Base-by-base conservation (phyloP, 257 asterid genomes). In the Nicotiana obtusifolia region DNA sequence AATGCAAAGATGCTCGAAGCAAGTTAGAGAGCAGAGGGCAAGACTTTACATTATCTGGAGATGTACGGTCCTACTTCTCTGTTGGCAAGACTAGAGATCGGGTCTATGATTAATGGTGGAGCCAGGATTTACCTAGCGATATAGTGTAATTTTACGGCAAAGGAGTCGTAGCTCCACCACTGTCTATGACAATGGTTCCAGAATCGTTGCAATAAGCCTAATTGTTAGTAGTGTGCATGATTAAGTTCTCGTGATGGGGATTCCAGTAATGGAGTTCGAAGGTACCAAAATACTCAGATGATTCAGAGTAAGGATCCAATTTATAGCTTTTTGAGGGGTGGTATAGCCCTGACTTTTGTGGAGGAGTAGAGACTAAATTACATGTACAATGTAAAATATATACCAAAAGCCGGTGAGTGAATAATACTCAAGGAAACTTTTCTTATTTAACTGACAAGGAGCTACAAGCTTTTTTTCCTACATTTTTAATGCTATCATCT, bases 41-140 rank as follows among this genome's bases (percentile, higher is more conserved):
- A 92, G 97, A 67, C 89, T 94, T 37, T 94, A 94, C 84, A 94
- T 94, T 84, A 86, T 91, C 19, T 94, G 98, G 98, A 86, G 93
- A 86, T 94, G 98, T 37, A 86, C 93, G 0, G 89, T 94, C 78
- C 79, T 93, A 81, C 98, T 94, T 7, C 87, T 89, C 17, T 87
- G 90, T 83, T 86, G 88, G 89, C 86, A 84, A 13, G 89, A 88
- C 67, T 88, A 76, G 57, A 52, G 5, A 52, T 52, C 7, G 6
- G 49, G 49, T 41, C 49, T 1, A 41, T 41, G 13, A 41, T 4
- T 0, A 37, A 3, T 35, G 44, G 2, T 0, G 2, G 9, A 35
- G 44, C 2, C 44, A 35, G 2, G 49, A 41, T 41, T 41, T 41
- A 41, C 9, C 44, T 35, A 35, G 9, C 9, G 5, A 35, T 35